A percentile compares a stretch with the other conserved stretches of the same genome.
Evolutionary conservation across 805 yeast genomes (phyloP).

Genomic region (Yarrowia deformans): DNA sequence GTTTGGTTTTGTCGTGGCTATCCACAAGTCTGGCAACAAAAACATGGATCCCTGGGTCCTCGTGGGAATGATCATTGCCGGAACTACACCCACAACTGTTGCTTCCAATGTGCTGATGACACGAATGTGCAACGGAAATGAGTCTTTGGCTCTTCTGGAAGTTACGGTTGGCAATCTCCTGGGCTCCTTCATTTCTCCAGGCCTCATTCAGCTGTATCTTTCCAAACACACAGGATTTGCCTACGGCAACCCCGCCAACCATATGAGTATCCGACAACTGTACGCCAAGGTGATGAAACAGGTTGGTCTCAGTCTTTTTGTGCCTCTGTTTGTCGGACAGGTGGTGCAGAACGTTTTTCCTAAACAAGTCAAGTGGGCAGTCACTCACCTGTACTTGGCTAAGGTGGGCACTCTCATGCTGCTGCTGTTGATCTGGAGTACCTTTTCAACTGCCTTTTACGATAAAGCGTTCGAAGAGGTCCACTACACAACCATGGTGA

Average conservation of each 20-base stretch:
- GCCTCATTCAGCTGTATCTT: slow-evolving; percentile 74
- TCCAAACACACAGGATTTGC: slow-evolving; percentile 61
- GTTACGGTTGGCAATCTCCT: slow-evolving; percentile 83
- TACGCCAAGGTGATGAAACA: slow-evolving; percentile 86
- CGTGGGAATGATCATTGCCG: slow-evolving; percentile 82
- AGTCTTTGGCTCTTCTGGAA: slow-evolving; percentile 76
- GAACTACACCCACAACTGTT: slow-evolving; percentile 90
- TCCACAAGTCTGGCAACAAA: slow-evolving; percentile 62
- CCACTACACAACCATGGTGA: slow-evolving; percentile 70
- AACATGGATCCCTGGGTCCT: slow-evolving; percentile 76
- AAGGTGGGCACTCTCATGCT: slow-evolving; percentile 85
- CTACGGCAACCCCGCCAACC: slow-evolving; percentile 79
- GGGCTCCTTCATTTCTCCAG: slow-evolving; percentile 90
- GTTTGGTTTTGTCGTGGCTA: slow-evolving; percentile 74
- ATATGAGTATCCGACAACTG: slow-evolving; percentile 59
- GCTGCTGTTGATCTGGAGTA: slow-evolving; percentile 74
- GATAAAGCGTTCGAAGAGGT: slow-evolving; percentile 79
- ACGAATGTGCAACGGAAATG: slow-evolving; percentile 82
- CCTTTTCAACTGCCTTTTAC: slow-evolving; percentile 87
- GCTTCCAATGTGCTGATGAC: slow-evolving; percentile 94
- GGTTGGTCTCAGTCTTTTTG: slow-evolving; percentile 80
- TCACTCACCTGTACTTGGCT: slow-evolving; percentile 63
- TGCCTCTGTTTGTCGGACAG: slow-evolving; percentile 88
- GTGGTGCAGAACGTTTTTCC: slow-evolving; percentile 75
- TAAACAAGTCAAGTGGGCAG: slow-evolving; percentile 65